Evolutionary conservation across 805 yeast species (phyloP).

Genomic region (Starmerella bombicola): DNA sequence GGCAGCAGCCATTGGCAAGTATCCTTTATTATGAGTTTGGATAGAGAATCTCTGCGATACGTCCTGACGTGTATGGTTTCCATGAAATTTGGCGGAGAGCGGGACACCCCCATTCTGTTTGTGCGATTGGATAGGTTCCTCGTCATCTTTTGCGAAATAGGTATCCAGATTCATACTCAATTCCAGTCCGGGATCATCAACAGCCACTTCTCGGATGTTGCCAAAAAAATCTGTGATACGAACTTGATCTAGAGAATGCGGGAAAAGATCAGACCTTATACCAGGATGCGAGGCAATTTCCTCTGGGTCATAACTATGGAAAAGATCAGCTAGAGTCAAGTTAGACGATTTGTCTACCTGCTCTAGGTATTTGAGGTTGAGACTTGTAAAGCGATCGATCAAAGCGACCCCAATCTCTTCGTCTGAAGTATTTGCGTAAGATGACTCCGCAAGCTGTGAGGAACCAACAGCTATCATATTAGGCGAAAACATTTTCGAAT

Average conservation of each 20-base stretch:
- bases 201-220: slow-evolving; percentile 65
- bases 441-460: slow-evolving; percentile 71
- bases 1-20: too few relatives aligned
- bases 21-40: too few relatives aligned
- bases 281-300: slow-evolving; percentile 89
- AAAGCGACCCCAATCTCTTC: slow-evolving; percentile 95
- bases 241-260: slow-evolving; percentile 54
- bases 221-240: slow-evolving; percentile 89
- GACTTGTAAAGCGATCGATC: slow-evolving; percentile 90
- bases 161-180: too few relatives aligned
- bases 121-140: too few relatives aligned
- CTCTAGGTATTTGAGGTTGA: slow-evolving; percentile 78
- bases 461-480: slow-evolving; percentile 89
- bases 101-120: too few relatives aligned
- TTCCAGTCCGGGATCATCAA: slow-evolving; percentile 40
- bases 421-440: slow-evolving; percentile 93
- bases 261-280: slow-evolving; percentile 67
- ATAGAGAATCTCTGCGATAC: too few relatives aligned
- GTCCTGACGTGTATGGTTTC: too few relatives aligned
- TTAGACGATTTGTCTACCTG: slow-evolving; percentile 62
- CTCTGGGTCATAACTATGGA: slow-evolving; percentile 71
- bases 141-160: too few relatives aligned
- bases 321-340: slow-evolving; percentile 66
- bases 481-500: slow-evolving; percentile 80
- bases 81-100: too few relatives aligned